phyloP scores from a whole-genome alignment of 768 basidiomycete genomes.

The Mycena chlorophos region DNA sequence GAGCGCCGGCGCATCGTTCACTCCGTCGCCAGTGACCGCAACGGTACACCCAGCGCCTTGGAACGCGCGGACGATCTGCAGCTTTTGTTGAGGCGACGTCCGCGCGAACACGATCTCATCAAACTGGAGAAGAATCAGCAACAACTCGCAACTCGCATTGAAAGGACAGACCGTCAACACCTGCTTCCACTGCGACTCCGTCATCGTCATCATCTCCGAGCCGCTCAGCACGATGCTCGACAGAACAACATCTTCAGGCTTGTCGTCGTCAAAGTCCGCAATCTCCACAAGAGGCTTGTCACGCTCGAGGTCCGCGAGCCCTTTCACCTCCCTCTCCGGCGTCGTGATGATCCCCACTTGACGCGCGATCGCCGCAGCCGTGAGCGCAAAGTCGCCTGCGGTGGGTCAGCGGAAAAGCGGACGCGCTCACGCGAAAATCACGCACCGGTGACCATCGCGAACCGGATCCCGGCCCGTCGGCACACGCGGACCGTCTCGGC shows the following conservation, averaged over 20 bases:
- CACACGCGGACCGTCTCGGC: conserved; percentile 50
- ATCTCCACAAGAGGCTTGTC: conserved; percentile 23
- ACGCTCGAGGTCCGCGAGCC: conserved; percentile 37
- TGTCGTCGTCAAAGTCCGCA: conserved; percentile 33
- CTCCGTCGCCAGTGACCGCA: conserved; percentile 68
- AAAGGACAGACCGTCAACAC: conserved; percentile 22
- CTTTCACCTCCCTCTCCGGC: conserved; percentile 34
- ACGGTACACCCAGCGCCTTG: conserved; percentile 54
- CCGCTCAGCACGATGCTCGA: conserved; percentile 47
- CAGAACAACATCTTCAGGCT: conserved; percentile 21
- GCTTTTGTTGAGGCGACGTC: conserved; percentile 64
- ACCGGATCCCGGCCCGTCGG: conserved; percentile 58
- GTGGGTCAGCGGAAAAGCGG: neutral
- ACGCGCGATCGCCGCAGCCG: conserved; percentile 61
- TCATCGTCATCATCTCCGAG: conserved; percentile 37
- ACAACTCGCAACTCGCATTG: neutral
- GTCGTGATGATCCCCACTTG: conserved; percentile 60
- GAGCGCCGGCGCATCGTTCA: conserved; percentile 59
- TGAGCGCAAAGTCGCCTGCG: conserved; percentile 55
- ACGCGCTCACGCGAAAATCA: neutral
- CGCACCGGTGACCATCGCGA: conserved; percentile 61
- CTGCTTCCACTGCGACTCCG: conserved; percentile 33
- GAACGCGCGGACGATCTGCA: conserved; percentile 61
- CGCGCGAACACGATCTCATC: conserved; percentile 62
- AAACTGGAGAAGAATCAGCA: conserved; percentile 30